Base-by-base conservation (phyloP, 345 rosid genomes). In the Corymbia maculata region DNA sequence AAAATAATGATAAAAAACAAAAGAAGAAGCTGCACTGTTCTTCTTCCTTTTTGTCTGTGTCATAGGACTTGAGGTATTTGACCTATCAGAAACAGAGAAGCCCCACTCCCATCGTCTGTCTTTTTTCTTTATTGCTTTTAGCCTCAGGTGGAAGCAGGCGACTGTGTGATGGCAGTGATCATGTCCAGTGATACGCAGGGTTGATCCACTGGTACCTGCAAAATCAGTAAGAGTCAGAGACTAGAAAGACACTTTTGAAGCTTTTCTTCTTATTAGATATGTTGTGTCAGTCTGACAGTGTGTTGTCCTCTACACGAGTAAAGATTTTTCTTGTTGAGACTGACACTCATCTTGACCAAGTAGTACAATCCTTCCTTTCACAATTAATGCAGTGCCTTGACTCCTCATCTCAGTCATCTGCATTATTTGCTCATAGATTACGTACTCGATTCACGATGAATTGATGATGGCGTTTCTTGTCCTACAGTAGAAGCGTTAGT, bases 191-290 rank as follows among this genome's bases (percentile, higher is more conserved):
- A 94, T 42, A 95, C 90, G 85, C 99, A 96, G 19, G 99, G 99
- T 86, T 96, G 98, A 93, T 96, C 98, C 42, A 92, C 97, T 68
- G 99, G 98, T 30, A 97, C 99, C 99, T 97, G 95, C 89, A 91
- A 13, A 50, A 17, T 11, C 24, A 86, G 50, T 2, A 66, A 28
- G 15, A 64, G 61, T 15, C 80, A 52, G 13, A 19, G 59, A 50
- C 1, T 50, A n/a, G 68, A 55, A 12, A 86, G 42, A 36, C 42
- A 36, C 42, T 2, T 36, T 36, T 36, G 42, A 36, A 36, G 42
- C 82, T 75, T 75, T 17, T 21, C 47, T 4, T 75, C 49, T 19
- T 7, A 36, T 36, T 19, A 9, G 26, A 36, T 42, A 9, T 75
- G 49, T 9, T 36, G 22, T 32, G 82, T 42, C 82, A 75, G 82